Evolutionary conservation across 768 basidiomycete species (phyloP), one percentile per base, ranked within the genome.

Genomic region (Pisolithus marmoratus): DNA sequence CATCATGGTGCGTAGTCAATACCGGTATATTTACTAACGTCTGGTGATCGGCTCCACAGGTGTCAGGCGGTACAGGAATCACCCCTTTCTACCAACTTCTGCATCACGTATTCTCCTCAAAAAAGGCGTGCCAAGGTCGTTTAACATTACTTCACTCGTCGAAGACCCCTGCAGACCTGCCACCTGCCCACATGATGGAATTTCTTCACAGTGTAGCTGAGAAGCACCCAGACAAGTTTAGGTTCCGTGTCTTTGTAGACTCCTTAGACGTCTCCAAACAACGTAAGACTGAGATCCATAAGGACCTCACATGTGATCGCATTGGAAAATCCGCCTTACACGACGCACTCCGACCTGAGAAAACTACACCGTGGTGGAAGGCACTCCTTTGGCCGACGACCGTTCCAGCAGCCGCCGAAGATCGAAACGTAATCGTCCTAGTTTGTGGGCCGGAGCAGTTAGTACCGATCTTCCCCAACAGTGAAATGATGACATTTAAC

Each of bases 401-500:
- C 29, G 41, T 50, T 9, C 38, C 52, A 19, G 22, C 47, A 1
- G 41, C 38, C 24, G 12, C 50, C 31, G 55, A 58, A 46, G 66
- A 66, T 49, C 78, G 73, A 58, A 79, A 71, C 42, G 68, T 74
- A 6, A 63, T 92, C 51, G 85, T 92, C 62, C 67, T 93, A 12
- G 79, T 93, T 4, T 93, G 87, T 66, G 90, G 90, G 24, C 91
- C 90, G n/a, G 86, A 91, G 54, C 75, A 76, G 90, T 91, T 66
- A 60, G 84, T 67, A 23, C 51, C 49, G 50, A 19, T 36, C 56
- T 34, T 38, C 9, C 42, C 9, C 37, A 17, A 11, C 4, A 41
- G 8, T 27, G n/a, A 31, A 34, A 34, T 22, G 5, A 31, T 31
- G 17, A 8, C 42, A 27, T 24, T 20, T 49, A 20, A 44, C 53